Evolutionary conservation across 805 yeast genomes (phyloP).

Genomic region (Spathaspora hagerdaliae): DNA sequence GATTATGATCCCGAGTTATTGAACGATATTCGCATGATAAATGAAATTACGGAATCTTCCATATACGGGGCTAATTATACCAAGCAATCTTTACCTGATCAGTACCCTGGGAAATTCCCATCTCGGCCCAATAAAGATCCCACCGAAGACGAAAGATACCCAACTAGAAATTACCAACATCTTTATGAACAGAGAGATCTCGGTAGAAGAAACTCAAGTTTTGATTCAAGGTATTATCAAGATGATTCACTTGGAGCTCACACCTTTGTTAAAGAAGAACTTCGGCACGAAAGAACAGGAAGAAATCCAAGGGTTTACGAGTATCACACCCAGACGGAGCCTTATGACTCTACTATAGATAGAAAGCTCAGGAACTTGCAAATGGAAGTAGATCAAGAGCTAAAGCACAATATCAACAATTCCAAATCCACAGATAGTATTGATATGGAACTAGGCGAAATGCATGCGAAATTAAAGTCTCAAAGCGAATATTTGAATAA

Average conservation of each 20-base stretch:
- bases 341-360: slow-evolving; percentile 3
- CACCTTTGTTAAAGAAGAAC: too few relatives aligned
- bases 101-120: background rate
- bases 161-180: too few relatives aligned
- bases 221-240: too few relatives aligned
- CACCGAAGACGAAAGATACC: too few relatives aligned
- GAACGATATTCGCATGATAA: background rate
- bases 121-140: background rate
- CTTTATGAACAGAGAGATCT: too few relatives aligned
- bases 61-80: background rate
- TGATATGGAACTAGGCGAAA: background rate
- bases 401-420: background rate
- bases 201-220: too few relatives aligned
- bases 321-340: too few relatives aligned
- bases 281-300: too few relatives aligned
- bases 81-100: background rate
- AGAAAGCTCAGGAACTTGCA: slow-evolving; percentile 5
- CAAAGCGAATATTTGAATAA: slow-evolving; percentile 15
- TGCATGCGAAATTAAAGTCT: slow-evolving; percentile 1
- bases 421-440: background rate
- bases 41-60: background rate
- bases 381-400: slow-evolving; percentile 6
- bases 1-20: slow-evolving; percentile 9
- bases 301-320: too few relatives aligned
- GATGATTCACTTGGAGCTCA: too few relatives aligned